Evolutionary conservation across 768 basidiomycete genomes (phyloP), one percentile per base, ranked within the genome.

Genomic region (Tubosaeta sp.): DNA sequence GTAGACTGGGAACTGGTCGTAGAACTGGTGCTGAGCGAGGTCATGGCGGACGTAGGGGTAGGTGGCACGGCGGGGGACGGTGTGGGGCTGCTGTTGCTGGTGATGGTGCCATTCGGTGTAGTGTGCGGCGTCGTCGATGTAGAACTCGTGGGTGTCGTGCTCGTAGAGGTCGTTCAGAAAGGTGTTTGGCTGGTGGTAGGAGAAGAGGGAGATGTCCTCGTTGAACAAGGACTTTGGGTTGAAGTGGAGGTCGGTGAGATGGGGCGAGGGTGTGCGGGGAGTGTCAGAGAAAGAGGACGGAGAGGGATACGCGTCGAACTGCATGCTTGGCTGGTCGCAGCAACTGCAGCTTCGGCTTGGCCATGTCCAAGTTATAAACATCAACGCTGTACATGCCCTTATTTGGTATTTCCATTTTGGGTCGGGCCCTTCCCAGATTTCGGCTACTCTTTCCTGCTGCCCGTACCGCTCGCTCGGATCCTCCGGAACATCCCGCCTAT

Each of bases 1-100:
- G 51, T 76, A 79, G 57, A 75, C 58, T 50, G 72, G 47, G 38
- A 62, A 69, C 19, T 56, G 59, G 5, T 70, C 67, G 22, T 57
- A 69, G 35, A 69, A 65, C 56, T 65, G 73, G 45, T 61, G 54
- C 45, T 27, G 27, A 27, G 27, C 27, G 27, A 76, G 76, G 69
- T 91, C 88, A 57, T 87, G 84, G 38, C 86, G 78, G 46, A 86
- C 85, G 62, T 83, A 84, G 41, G 88, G 88, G 69, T 81, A 89
- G 0, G 88, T 90, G 1, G 84, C 83, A 53, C 88, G 77, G 44
- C 88, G 84, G 48, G 66, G 59, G 11, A 71, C 66, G 42, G 74
- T 63, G 59, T 78, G 61, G 0, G 25, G 24, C 3, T 68, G 72
- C 3, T 72, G 74, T 6, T 70, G 69, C 38, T 75, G 75, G 11